Base-by-base conservation (phyloP, 176 grass and related monocot genomes). In the Bothriochloa decipiens region DNA sequence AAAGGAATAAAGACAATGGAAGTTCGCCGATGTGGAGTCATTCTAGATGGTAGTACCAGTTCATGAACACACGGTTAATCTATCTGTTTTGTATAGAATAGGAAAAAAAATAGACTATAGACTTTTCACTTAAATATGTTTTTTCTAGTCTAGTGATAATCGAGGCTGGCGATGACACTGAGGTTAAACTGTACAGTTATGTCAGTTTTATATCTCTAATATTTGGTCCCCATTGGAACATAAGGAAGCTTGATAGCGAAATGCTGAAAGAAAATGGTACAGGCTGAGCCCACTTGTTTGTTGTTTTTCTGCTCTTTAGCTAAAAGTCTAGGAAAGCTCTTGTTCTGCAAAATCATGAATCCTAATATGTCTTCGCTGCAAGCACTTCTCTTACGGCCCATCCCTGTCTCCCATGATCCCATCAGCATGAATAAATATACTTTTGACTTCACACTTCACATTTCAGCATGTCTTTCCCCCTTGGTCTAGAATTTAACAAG, bases 181-280 rank as follows among this genome's bases (percentile, higher is more conserved):
- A 84, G 75, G 89, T 32, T 80, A 65, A 83, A 41, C 13, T 68
- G 67, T 36, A 53, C 49, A 14, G 0, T 37, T 76, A 76, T 68
- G 8, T 35, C n/a, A 45, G 23, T 60, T 28, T 35, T 69, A 26
- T 68, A 60, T 58, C n/a, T 39, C 83, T 46, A 78, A 46, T 47
- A 29, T 62, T 29, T 3, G 55, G 17, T 29, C 40, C 41, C 20
- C 3, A 14, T 18, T 22, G 13, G 39, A 64, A 65, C 46, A 61
- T 20, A 79, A n/a, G 36, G 35, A 71, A 72, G 40, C 8, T 10
- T 61, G 81, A 91, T n/a, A 84, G 63, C 12, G 15, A 91, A 39
- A 80, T 75, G 70, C 16, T 80, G 49, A 76, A 78, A 76, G 42
- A 8, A 35, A 81, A 42, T 71, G 0, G 50, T 16, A 29, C 76